Conservation (phyloP, 108 stramenopile genomes). For the Chaetoceros tenuissimus region DNA sequence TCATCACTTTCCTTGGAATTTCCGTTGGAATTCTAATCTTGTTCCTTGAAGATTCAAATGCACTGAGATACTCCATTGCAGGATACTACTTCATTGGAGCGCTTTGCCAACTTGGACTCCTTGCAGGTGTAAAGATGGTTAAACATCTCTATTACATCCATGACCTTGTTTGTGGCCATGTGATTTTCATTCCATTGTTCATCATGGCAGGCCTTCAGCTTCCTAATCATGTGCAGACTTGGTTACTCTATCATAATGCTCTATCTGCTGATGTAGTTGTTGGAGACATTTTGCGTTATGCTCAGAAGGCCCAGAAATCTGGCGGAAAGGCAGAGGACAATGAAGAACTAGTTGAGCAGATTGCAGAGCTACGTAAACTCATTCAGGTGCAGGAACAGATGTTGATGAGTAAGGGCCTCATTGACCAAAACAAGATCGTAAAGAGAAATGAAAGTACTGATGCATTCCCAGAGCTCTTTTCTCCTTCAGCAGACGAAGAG, state of each 20-base stretch:
- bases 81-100: constrained; percentile 88
- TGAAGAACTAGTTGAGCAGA: constrained; percentile 52
- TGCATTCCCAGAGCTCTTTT: constrained; percentile 30
- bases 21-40: constrained; percentile 49
- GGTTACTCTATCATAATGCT: constrained; percentile 97
- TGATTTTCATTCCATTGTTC: constrained; percentile 89
- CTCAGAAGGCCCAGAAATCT: constrained; percentile 84
- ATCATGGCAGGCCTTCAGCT: constrained; percentile 78
- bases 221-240: constrained; percentile 86
- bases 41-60: constrained; percentile 78
- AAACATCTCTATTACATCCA: constrained; percentile 85
- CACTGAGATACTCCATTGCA: constrained; percentile 77
- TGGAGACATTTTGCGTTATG: constrained; percentile 92
- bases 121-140: constrained; percentile 72
- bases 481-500: constrained; percentile 12
- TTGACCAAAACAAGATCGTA: constrained; percentile 3
- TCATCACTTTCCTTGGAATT: constrained; percentile 61
- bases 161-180: constrained; percentile 89
- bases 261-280: constrained; percentile 92
- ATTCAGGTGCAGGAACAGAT: constrained; percentile 81
- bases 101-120: constrained; percentile 64
- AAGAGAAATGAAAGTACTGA: constrained; percentile 25
- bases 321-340: constrained; percentile 65
- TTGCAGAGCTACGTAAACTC: constrained; percentile 73
- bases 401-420: constrained; percentile 41